Evolutionary conservation across 495 filamentous ascomycete genomes (phyloP).

Genomic region (Lindgomyces ingoldianus): DNA sequence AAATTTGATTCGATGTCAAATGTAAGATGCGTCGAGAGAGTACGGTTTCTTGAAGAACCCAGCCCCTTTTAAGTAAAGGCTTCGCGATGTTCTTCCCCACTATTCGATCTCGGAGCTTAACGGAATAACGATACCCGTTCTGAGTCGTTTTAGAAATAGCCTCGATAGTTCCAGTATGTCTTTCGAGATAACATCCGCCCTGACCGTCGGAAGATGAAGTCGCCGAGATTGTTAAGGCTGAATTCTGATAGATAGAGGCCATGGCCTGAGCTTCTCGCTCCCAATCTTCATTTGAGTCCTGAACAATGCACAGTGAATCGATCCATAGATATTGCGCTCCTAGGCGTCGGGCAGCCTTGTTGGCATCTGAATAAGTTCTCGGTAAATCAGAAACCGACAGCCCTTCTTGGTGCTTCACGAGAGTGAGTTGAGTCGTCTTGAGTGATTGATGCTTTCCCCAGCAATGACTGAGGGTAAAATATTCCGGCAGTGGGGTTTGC

Average conservation of each 20-base stretch:
- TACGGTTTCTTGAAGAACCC: conserved; percentile 6
- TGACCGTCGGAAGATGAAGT: not conserved
- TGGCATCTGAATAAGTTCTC: not conserved
- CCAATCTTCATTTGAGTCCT: conserved; percentile 2
- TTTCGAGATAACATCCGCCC: conserved; percentile 1
- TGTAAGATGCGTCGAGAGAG: not conserved
- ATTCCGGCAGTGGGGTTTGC: not conserved
- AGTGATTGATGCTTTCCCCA: not conserved
- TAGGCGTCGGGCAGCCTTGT: not conserved
- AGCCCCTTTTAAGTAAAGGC: not conserved
- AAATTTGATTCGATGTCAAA: not conserved
- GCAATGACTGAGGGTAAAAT: conserved; percentile 1
- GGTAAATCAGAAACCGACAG: not conserved
- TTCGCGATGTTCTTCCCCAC: not conserved
- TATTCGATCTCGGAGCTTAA: not conserved
- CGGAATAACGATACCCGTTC: not conserved
- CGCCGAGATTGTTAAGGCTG: not conserved
- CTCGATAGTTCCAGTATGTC: not conserved
- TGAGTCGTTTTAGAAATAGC: not conserved
- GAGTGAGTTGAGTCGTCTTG: not conserved
- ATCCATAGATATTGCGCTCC: conserved; percentile 4
- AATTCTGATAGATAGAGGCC: conserved; percentile 7
- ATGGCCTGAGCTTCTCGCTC: not conserved
- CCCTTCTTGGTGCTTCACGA: not conserved
- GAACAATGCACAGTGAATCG: conserved; percentile 5